These are phyloP conservation scores for Maudiozyma turicensis DNA, from an alignment of 805 yeast genomes.

Conservation along the genomic window DNA sequence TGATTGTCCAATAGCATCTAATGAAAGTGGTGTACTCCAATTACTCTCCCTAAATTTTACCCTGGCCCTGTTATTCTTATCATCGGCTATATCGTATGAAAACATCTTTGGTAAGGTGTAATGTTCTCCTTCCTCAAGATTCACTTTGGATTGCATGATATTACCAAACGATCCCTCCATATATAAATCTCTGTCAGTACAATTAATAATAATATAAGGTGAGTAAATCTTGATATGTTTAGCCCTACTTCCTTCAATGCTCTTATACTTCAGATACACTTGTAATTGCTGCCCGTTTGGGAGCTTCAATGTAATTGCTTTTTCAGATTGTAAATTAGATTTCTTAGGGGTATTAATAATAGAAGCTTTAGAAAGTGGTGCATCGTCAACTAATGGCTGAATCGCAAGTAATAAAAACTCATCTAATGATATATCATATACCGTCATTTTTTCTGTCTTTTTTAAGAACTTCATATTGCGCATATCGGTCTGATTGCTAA, in stretches of 20 bases:
- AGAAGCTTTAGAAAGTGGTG: constrained; percentile 29
- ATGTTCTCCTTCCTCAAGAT: constrained; percentile 19
- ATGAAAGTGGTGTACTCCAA: constrained; percentile 65
- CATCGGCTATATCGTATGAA: constrained; percentile 58
- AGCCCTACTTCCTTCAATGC: constrained; percentile 40
- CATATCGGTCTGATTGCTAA: constrained; percentile 59
- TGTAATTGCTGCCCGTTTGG: constrained; percentile 60
- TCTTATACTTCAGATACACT: constrained; percentile 55
- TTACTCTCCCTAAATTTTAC: constrained; percentile 58
- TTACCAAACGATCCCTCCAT: constrained; percentile 50
- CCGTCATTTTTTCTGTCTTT: constrained; percentile 58
- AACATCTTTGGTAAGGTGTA: constrained; percentile 62
- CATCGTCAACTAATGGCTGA: constrained; percentile 40
- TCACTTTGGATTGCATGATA: constrained; percentile 38
- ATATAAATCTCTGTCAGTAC: constrained; percentile 59
- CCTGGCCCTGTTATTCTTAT: constrained; percentile 55
- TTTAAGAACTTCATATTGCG: constrained; percentile 56
- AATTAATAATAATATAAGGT: constrained; percentile 76
- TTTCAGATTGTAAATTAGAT: constrained; percentile 50
- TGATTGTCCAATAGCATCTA: constrained; percentile 84
- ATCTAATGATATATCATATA: constrained; percentile 71
- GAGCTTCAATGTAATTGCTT: constrained; percentile 40
- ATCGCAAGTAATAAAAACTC: constrained; percentile 66
- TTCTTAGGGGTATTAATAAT: constrained; percentile 40
- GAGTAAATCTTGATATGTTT: constrained; percentile 62